Percentiles rank a stretch among this genome's conserved stretches.
These are phyloP conservation scores for Cyclostephanos tholiformis DNA, from an alignment of 108 stramenopile genomes.

Conservation along the genomic window DNA sequence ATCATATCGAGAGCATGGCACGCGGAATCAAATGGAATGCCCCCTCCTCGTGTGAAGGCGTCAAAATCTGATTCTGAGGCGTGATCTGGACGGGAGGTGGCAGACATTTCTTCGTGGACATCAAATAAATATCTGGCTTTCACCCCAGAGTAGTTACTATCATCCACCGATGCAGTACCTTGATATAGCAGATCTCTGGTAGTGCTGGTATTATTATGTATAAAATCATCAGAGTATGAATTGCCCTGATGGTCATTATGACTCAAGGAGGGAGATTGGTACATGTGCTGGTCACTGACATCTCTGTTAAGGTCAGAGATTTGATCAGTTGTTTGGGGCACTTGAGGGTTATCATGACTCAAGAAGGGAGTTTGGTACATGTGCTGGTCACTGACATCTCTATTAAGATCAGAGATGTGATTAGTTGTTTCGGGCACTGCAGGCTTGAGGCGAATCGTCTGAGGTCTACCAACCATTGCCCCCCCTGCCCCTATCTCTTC, in stretches of 20 bases:
- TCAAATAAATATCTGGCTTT: conserved; percentile 5
- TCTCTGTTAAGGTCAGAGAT: no score
- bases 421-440: conserved; percentile 7
- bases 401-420: no score
- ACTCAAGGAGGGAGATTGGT: no score
- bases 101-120: background rate
- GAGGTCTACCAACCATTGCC: background rate
- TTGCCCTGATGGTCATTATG: background rate
- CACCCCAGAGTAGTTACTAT: conserved; percentile 4
- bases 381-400: no score
- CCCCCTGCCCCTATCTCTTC: background rate
- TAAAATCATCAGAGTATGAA: background rate
- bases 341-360: no score
- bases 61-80: conserved; percentile 4
- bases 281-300: no score
- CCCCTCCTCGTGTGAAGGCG: conserved; percentile 20
- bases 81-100: no score
- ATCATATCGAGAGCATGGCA: conserved; percentile 20
- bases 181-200: background rate
- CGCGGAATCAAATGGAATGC: conserved; percentile 35
- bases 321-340: no score
- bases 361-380: background rate
- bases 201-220: background rate
- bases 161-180: background rate
- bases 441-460: background rate